Conservation (phyloP, 1,284 basidiomycete genomes). For the Pholiota adiposa region DNA sequence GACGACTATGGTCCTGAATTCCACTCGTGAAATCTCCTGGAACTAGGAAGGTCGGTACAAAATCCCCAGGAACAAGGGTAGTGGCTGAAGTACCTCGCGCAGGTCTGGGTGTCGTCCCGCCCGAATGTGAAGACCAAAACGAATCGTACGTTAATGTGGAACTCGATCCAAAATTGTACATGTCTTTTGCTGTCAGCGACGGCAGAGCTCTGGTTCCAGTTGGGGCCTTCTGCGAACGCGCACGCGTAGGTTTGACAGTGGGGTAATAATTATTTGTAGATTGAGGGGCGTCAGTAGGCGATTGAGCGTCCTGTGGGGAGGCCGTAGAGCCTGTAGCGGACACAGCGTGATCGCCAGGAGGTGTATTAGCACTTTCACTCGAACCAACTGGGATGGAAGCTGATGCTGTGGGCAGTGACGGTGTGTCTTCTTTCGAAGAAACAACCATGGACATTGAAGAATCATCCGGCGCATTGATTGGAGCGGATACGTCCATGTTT, state of each 20-base stretch:
- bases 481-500: constrained; percentile 4
- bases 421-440: neutral
- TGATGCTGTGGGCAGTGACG: constrained; percentile 4
- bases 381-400: constrained; percentile 4
- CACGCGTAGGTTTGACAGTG: constrained; percentile 19
- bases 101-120: constrained; percentile 20
- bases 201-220: constrained; percentile 21
- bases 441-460: constrained; percentile 1
- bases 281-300: constrained; percentile 14
- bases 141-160: constrained; percentile 61
- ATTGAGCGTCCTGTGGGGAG: constrained; percentile 21
- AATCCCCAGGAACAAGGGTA: constrained; percentile 8
- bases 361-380: constrained; percentile 4
- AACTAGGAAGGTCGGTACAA: constrained; percentile 17
- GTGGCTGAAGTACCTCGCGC: constrained; percentile 1
- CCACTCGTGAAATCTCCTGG: constrained; percentile 20
- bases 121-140: constrained; percentile 55
- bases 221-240: constrained; percentile 25
- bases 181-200: constrained; percentile 28
- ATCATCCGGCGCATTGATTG: constrained; percentile 8
- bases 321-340: constrained; percentile 4
- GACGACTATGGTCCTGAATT: constrained; percentile 11
- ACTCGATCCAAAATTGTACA: constrained; percentile 28
- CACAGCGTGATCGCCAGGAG: neutral
- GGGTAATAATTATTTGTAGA: constrained; percentile 26